Evolutionary conservation across 2,329 filamentous ascomycete species (phyloP).

Genomic region (Aspergillus sp.): DNA sequence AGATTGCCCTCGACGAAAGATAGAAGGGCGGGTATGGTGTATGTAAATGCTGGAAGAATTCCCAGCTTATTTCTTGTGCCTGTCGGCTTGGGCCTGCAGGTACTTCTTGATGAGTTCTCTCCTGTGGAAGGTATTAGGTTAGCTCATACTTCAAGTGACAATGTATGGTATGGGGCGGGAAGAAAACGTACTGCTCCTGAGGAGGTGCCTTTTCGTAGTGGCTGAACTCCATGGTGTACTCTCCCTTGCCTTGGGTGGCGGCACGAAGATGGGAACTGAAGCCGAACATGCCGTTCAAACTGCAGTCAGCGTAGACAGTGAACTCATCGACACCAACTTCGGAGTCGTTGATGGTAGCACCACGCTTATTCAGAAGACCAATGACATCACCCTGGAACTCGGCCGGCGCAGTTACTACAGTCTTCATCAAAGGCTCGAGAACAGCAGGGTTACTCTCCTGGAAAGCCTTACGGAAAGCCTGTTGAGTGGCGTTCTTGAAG

Average conservation of each 20-base stretch:
- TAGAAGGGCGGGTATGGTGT: conserved; percentile 3
- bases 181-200: conserved; percentile 75
- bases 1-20: conserved; percentile 7
- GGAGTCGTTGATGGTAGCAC: conserved; percentile 90
- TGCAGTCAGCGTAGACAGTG: conserved; percentile 86
- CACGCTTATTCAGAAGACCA: conserved; percentile 93
- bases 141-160: neutral
- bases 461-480: conserved; percentile 96
- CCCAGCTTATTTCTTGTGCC: conserved; percentile 57
- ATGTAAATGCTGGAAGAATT: neutral
- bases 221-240: conserved; percentile 98
- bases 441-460: conserved; percentile 75
- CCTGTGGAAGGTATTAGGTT: conserved; percentile 29
- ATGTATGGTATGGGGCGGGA: neutral
- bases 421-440: conserved; percentile 97
- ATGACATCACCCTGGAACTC: conserved; percentile 98
- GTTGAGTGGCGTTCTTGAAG: conserved; percentile 91
- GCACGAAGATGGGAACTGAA: conserved; percentile 90
- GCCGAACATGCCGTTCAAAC: conserved; percentile 95
- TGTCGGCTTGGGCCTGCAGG: conserved; percentile 65
- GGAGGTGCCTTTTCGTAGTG: conserved; percentile 86
- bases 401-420: conserved; percentile 88
- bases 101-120: conserved; percentile 69
- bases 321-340: conserved; percentile 95
- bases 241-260: conserved; percentile 95